Evolutionary conservation across 371 early-diverging fungal genomes (phyloP).

Genomic region (Mucor circinelloides): DNA sequence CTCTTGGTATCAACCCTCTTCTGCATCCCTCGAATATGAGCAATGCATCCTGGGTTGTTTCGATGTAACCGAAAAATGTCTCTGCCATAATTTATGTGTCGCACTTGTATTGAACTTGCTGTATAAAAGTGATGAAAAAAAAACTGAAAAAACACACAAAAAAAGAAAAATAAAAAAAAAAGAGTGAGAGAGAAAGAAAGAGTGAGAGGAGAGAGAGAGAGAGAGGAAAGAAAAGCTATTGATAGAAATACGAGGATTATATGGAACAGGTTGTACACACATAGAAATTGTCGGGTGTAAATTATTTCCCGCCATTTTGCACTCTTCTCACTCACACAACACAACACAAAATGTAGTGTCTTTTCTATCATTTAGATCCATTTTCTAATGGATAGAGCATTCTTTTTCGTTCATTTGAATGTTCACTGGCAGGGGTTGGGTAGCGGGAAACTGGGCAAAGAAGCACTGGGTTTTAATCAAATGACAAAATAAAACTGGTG

Average conservation of each 20-base stretch:
- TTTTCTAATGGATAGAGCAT: not conserved
- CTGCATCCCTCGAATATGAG: conserved; percentile 79
- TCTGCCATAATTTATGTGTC: conserved; percentile 38
- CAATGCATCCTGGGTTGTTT: conserved; percentile 74
- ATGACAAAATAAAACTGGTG: not conserved
- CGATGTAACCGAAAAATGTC: conserved; percentile 72
- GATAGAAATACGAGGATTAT: not conserved
- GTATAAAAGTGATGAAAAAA: not conserved
- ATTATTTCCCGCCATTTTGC: conserved; percentile 8
- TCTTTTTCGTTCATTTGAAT: not conserved
- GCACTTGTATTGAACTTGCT: not conserved
- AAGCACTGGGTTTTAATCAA: not conserved
- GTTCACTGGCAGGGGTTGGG: conserved; percentile 9
- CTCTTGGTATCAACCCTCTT: conserved; percentile 60
- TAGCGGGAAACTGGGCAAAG: conserved; percentile 7
- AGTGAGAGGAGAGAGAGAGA: conserved; percentile 4
- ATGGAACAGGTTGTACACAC: conserved; percentile 11
- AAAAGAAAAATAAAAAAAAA: conserved; percentile 3
- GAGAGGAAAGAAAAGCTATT: conserved; percentile 1
- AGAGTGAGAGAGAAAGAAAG: conserved; percentile 9
- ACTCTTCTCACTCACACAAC: not conserved
- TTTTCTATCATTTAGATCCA: too few relatives aligned
- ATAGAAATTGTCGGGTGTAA: not conserved
- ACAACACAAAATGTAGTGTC: not conserved
- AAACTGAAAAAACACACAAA: not conserved